Conservation (phyloP, 805 yeast species). For the Kregervanrija delftensis region DNA sequence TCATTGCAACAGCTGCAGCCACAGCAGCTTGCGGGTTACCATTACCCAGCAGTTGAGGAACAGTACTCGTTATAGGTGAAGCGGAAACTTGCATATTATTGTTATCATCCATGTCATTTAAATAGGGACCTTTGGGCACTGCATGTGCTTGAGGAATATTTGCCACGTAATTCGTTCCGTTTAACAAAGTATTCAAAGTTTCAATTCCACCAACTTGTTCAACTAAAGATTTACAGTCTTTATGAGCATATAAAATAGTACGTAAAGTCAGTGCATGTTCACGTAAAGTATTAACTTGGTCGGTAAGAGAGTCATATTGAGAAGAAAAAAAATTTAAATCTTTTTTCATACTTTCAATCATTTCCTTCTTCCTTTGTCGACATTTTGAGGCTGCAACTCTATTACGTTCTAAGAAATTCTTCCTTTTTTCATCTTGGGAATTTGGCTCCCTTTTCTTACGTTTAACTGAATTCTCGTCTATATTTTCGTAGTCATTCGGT, state of each 20-base stretch:
- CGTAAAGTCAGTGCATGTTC: slow-evolving; percentile 50
- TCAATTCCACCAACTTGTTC: slow-evolving; percentile 42
- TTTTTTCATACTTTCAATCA: slow-evolving; percentile 73
- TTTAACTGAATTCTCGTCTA: no score
- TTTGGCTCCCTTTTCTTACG: no score
- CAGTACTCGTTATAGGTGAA: background rate
- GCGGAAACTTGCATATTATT: no score
- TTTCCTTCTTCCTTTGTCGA: slow-evolving; percentile 88
- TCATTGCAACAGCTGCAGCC: slow-evolving; percentile 22
- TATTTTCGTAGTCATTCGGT: no score
- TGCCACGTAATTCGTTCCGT: slow-evolving; percentile 24
- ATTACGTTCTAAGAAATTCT: slow-evolving; percentile 81
- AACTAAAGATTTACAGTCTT: slow-evolving; percentile 36
- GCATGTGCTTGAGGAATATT: slow-evolving; percentile 10
- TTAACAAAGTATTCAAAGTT: slow-evolving; percentile 35
- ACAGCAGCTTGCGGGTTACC: slow-evolving; percentile 18
- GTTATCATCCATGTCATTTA: no score
- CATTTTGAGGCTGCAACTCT: slow-evolving; percentile 97
- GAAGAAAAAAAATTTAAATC: slow-evolving; percentile 64
- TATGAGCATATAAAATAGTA: slow-evolving; percentile 41
- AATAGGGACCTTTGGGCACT: background rate
- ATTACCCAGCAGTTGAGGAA: slow-evolving; percentile 9
- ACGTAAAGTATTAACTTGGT: slow-evolving; percentile 50
- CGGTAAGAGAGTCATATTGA: slow-evolving; percentile 61
- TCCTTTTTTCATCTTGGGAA: slow-evolving; percentile 68